Evolutionary conservation across 331 rosid species (phyloP), one percentile per base, ranked within the genome.

Genomic region (Erythrophleum ivorense): DNA sequence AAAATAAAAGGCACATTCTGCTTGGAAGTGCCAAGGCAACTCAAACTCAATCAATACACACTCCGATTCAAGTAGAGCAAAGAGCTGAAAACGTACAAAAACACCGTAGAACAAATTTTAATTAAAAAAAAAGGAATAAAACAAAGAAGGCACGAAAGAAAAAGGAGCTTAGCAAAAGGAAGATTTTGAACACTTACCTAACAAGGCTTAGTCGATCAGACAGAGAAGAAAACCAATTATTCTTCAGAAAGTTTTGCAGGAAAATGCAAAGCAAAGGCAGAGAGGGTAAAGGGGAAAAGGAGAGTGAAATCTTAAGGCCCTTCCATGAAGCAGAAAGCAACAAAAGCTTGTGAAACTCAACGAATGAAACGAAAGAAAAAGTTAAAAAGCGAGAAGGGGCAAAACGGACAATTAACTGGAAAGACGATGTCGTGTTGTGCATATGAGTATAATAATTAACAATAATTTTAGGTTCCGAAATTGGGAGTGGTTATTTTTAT

Each of bases 311-410:
- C 46, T 89, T 58, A 92, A 81, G 97, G 80, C 33, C 87, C 90
- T 90, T 92, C 97, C 92, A 94, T 94, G 83, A 81, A 78, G 88
- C 90, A 88, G 89, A 90, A 88, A 89, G 91, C 87, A 91, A 89
- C 86, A 86, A 88, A 71, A 49, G 81, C 83, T 85, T 53, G 86
- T 79, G 90, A 77, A 88, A 80, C 90, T 72, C 81, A 70, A 79
- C 33, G 84, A 85, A 86, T 19, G 73, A 50, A 6, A 54, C 8
- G 82, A 78, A 82, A 58, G 59, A 69, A 59, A 86, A 67, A 43
- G 70, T 71, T 41, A 80, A 59, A 49, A 75, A 76, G 31, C 13
- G 2, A 19, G 3, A 9, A 80, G 86, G 88, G 98, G 90, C 40
- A 89, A 79, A 88, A 84, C 54, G 68, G 97, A 14, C 76, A 87